Base-by-base conservation (phyloP, 768 basidiomycete species). In the Mycena polygramma region DNA sequence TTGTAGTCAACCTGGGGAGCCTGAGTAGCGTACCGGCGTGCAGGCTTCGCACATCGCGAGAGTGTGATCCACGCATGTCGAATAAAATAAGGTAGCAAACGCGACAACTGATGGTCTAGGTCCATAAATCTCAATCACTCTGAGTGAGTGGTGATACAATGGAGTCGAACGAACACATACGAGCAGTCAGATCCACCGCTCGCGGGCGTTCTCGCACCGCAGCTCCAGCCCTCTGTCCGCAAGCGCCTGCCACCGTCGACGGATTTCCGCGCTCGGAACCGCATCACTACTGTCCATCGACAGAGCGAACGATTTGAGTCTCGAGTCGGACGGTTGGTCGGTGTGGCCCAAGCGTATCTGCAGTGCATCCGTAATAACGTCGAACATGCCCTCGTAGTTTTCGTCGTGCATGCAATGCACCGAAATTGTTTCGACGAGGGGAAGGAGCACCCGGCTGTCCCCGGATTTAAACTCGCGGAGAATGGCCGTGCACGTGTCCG, bases 381-480 rank as follows among this genome's bases (percentile, higher is more conserved):
- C 35, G 45, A 68, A 49, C 43, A 61, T 36, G 22, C 53, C 19
- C 7, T 24, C 37, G 14, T 54, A 45, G 35, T 67, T 61, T 30
- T 68, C 66, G 52, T 57, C 59, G 46, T 54, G 58, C 3, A 68
- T 54, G 11, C 66, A 68, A 26, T 30, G 59, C 20, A 61, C 26
- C 14, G 41, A 54, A 30, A 61, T 53, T 2, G 52, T 48, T 20
- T 46, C 41, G 11, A 61, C 36, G 4, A 24, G 35, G 5, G 66
- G 66, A 15, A 68, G 59, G 10, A 68, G 19, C 1, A 20, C 13
- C 24, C 51, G 36, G 15, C 17, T 17, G 30, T 14, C 30, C 14
- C n/a, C 37, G n/a, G 66, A 45, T 35, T 45, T 43, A 26, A 68
- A 39, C 48, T 61, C 59, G 20, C 35, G 43, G 11, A 68, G 55